Conservation (phyloP, 1,139 yeast species). For the Trichomonascaceae sp. region DNA sequence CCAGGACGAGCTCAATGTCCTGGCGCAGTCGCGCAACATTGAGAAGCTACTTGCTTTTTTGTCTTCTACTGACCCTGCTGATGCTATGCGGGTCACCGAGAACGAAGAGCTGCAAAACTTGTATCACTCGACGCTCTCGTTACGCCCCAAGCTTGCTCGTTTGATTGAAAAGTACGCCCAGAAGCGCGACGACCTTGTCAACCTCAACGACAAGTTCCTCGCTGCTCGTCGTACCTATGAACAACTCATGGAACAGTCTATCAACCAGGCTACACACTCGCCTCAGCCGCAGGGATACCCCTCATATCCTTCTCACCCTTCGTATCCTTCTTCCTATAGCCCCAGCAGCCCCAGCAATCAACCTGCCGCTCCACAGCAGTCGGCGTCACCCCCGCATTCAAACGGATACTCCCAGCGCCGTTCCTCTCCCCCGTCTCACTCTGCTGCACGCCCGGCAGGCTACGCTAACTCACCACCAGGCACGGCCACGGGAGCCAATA, state of each 20-base stretch:
- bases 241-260: constrained; percentile 42
- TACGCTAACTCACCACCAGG: not conserved
- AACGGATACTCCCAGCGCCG: not conserved
- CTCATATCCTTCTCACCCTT: constrained; percentile 3
- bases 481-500: not conserved
- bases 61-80: constrained; percentile 30
- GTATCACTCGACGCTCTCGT: constrained; percentile 57
- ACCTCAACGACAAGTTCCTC: constrained; percentile 56
- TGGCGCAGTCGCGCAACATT: constrained; percentile 40
- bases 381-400: not conserved
- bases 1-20: constrained; percentile 32
- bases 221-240: constrained; percentile 59
- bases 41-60: constrained; percentile 53
- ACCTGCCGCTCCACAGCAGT: too few species aligned
- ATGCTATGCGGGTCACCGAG: constrained; percentile 22
- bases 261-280: constrained; percentile 16
- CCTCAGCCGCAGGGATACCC: not conserved
- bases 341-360: constrained; percentile 1
- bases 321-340: constrained; percentile 1
- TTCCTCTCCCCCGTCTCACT: not conserved
- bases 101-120: constrained; percentile 38
- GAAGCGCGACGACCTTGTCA: constrained; percentile 60
- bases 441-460: not conserved
- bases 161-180: constrained; percentile 63
- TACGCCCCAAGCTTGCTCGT: constrained; percentile 61